Evolutionary conservation across 2,329 filamentous ascomycete species (phyloP).

Genomic region (Chaetomium globosum): DNA sequence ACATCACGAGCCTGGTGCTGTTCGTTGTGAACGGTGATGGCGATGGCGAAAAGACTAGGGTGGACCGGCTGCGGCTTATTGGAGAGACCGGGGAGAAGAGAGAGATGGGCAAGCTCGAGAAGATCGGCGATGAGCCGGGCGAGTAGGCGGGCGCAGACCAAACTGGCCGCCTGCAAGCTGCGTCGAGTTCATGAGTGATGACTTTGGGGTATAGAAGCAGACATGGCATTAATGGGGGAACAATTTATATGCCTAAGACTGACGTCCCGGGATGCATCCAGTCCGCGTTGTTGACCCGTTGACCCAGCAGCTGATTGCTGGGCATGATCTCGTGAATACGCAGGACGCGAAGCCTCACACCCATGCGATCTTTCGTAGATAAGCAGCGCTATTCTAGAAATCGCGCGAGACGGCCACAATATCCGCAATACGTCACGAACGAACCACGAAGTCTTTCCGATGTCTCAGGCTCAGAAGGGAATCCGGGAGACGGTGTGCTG

Average conservation of each 20-base stretch:
- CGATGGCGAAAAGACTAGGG: constrained; percentile 79
- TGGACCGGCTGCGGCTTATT: constrained; percentile 78
- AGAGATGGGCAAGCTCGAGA: constrained; percentile 92
- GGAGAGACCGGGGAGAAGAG: constrained; percentile 91
- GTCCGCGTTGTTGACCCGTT: neutral
- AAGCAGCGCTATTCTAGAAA: constrained; percentile 30
- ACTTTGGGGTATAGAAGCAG: constrained; percentile 19
- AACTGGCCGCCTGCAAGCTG: neutral
- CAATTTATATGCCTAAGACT: constrained; percentile 20
- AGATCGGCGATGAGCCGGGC: constrained; percentile 73
- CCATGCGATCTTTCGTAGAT: neutral
- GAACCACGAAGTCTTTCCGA: constrained; percentile 21
- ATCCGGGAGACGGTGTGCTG: constrained; percentile 20
- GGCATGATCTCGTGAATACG: constrained; percentile 26
- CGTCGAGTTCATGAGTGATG: constrained; percentile 17
- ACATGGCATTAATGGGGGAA: constrained; percentile 21
- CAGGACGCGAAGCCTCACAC: constrained; percentile 6
- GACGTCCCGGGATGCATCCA: constrained; percentile 8
- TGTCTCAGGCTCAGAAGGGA: constrained; percentile 23
- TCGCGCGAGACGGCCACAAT: constrained; percentile 28
- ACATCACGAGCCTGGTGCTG: constrained; percentile 79
- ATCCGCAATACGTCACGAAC: constrained; percentile 32
- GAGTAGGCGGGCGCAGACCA: constrained; percentile 27
- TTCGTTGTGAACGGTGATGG: constrained; percentile 88
- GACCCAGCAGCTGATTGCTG: constrained; percentile 18